Conservation (phyloP, 2,329 filamentous ascomycete species). For the Talaromyces islandicus region DNA sequence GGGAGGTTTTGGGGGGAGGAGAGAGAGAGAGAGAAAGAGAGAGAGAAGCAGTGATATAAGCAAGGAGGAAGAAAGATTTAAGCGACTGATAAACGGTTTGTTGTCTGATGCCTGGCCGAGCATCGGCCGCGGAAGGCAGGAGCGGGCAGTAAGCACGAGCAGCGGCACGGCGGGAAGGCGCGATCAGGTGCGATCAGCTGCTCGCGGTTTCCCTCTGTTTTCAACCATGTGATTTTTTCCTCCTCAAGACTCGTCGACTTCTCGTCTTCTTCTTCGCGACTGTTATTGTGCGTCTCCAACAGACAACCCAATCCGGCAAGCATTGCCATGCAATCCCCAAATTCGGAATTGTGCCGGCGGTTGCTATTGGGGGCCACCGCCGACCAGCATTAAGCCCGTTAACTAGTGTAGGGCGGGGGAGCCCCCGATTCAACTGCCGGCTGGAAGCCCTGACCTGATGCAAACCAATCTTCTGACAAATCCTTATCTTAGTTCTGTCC, state of each 20-base stretch:
- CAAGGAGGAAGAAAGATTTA: background rate
- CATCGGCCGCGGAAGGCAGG: background rate
- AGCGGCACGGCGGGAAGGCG: background rate
- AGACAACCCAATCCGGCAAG: background rate
- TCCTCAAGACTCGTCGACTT: background rate
- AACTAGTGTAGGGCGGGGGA: background rate
- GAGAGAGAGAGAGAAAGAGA: background rate
- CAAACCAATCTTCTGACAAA: conserved; percentile 1
- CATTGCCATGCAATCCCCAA: too few species aligned
- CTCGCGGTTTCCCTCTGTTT: background rate
- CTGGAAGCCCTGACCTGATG: background rate
- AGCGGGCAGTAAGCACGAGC: background rate
- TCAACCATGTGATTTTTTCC: background rate
- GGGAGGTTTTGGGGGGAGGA: too few species aligned
- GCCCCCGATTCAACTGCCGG: background rate
- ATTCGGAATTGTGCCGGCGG: background rate
- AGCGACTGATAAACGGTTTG: background rate
- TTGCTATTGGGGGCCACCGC: background rate
- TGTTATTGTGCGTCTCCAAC: background rate
- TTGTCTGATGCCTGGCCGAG: background rate
- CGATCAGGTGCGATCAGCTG: background rate
- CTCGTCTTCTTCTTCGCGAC: background rate
- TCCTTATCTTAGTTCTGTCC: background rate
- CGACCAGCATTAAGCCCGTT: background rate
- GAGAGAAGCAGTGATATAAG: background rate